These are phyloP conservation scores for Cladosporium sp. DNA, from an alignment of 2,329 filamentous ascomycete genomes.

Conservation along the genomic window DNA sequence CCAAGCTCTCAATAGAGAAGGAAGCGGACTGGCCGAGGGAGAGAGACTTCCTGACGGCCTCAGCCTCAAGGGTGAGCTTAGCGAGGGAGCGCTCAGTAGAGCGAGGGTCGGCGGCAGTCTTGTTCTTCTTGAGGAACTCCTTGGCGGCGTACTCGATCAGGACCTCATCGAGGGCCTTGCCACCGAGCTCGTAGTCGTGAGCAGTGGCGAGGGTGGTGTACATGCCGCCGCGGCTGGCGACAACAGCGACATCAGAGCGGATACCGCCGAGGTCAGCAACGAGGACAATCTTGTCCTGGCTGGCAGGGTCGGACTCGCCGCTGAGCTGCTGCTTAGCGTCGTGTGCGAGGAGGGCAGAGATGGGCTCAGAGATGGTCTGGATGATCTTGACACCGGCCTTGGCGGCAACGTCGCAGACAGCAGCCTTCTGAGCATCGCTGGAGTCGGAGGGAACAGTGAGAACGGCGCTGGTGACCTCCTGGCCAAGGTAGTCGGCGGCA, in stretches of 20 bases:
- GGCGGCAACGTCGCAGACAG: constrained; percentile 71
- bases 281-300: constrained; percentile 82
- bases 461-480: constrained; percentile 89
- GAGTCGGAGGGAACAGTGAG: constrained; percentile 94
- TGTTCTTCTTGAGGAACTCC: constrained; percentile 98
- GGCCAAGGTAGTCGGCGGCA: constrained; percentile 87
- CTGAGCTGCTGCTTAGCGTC: constrained; percentile 54
- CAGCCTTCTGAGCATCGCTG: constrained; percentile 76
- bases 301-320: constrained; percentile 60
- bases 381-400: constrained; percentile 81
- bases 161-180: constrained; percentile 79
- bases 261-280: constrained; percentile 92
- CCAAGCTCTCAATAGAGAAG: constrained; percentile 88
- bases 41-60: constrained; percentile 86
- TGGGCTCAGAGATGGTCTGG: constrained; percentile 87
- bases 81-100: constrained; percentile 75
- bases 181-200: constrained; percentile 93
- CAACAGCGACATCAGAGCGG: constrained; percentile 82
- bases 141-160: constrained; percentile 96
- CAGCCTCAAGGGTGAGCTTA: constrained; percentile 87
- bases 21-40: constrained; percentile 82
- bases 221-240: constrained; percentile 89
- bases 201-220: constrained; percentile 91
- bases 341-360: constrained; percentile 84
- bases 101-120: constrained; percentile 66